Conservation (phyloP, 805 yeast species). For the Metschnikowia orientalis region DNA sequence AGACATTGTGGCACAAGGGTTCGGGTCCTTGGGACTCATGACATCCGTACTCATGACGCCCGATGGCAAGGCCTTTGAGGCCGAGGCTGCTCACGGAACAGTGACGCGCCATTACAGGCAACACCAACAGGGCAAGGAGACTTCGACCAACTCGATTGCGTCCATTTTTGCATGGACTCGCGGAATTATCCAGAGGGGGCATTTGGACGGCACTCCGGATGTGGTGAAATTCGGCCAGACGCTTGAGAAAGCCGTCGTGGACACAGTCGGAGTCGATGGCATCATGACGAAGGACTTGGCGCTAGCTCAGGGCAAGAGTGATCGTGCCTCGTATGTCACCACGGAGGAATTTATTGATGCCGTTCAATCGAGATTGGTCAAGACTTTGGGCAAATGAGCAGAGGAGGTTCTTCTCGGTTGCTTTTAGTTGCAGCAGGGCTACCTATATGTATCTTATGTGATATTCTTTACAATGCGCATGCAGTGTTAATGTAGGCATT, state of each 20-base stretch:
- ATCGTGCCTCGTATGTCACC: constrained; percentile 60
- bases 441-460: too few relatives aligned
- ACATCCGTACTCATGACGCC: constrained; percentile 80
- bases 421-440: too few relatives aligned
- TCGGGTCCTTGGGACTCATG: constrained; percentile 81
- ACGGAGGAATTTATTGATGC: constrained; percentile 77
- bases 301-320: constrained; percentile 59
- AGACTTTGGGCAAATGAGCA: constrained; percentile 14
- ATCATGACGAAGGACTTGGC: constrained; percentile 84
- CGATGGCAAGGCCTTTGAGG: constrained; percentile 80
- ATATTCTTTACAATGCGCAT: too few relatives aligned
- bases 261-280: constrained; percentile 69
- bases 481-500: too few relatives aligned
- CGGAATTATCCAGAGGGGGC: constrained; percentile 79
- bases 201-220: constrained; percentile 65
- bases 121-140: constrained; percentile 76
- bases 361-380: constrained; percentile 56
- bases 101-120: constrained; percentile 84
- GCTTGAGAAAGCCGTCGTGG: constrained; percentile 64
- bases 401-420: too few relatives aligned
- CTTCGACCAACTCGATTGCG: constrained; percentile 82
- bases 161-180: constrained; percentile 86
- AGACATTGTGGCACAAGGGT: constrained; percentile 84
- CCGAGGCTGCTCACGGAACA: constrained; percentile 86
- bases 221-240: constrained; percentile 62